Percentiles rank a stretch among this genome's conserved stretches.
These are phyloP conservation scores for Pythium diclinum DNA, from an alignment of 352 stramenopile genomes.

Conservation along the genomic window DNA sequence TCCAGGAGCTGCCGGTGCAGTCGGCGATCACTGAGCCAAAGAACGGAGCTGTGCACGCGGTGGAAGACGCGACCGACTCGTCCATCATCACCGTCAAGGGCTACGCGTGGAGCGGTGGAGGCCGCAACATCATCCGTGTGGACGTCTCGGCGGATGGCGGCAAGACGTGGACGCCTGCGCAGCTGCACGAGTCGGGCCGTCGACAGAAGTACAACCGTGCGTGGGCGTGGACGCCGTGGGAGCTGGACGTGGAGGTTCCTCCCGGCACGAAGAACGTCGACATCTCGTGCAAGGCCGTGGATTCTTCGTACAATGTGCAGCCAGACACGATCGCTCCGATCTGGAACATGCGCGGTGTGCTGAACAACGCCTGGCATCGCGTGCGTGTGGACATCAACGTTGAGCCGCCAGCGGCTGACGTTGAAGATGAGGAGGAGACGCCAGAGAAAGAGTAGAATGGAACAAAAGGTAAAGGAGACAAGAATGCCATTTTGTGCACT, in stretches of 20 bases:
- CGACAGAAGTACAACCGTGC: constrained; percentile 88
- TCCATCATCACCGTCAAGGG: constrained; percentile 89
- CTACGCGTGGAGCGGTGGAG: constrained; percentile 93
- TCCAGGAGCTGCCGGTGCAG: constrained; percentile 91
- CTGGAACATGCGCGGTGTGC: constrained; percentile 97
- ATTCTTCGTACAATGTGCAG: constrained; percentile 96
- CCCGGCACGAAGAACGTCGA: constrained; percentile 78
- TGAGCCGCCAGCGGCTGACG: constrained; percentile 28
- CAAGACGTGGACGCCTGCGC: constrained; percentile 89
- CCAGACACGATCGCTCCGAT: constrained; percentile 93
- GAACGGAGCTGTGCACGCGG: constrained; percentile 40
- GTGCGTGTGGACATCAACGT: constrained; percentile 58
- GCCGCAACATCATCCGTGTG: constrained; percentile 94
- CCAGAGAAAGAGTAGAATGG: neutral
- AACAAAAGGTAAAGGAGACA: neutral
- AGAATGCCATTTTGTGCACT: neutral
- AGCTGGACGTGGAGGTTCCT: constrained; percentile 89
- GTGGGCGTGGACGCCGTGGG: constrained; percentile 97
- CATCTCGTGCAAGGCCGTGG: constrained; percentile 93
- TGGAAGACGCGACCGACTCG: constrained; percentile 57
- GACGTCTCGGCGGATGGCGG: constrained; percentile 94
- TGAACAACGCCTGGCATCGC: constrained; percentile 96
- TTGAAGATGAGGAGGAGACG: constrained; percentile 36
- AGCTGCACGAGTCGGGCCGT: constrained; percentile 80
- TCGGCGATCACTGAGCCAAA: constrained; percentile 88